Conservation (phyloP, 345 rosid genomes). For the Noccaea caerulescens region DNA sequence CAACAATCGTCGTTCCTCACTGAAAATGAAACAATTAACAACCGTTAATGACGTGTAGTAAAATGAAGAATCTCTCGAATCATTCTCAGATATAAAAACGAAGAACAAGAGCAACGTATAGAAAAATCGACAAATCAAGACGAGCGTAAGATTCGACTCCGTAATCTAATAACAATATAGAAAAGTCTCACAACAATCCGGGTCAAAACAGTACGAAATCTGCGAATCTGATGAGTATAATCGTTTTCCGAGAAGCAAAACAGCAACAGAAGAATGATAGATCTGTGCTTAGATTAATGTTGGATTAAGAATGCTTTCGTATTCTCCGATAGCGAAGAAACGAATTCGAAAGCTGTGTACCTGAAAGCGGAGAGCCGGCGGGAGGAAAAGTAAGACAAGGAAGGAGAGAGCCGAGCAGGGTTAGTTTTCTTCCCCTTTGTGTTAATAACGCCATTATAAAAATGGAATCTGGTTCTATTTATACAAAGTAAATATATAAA, state of each 20-base stretch:
- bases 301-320: conserved; percentile 19
- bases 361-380: conserved; percentile 39
- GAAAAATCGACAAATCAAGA: conserved; percentile 11
- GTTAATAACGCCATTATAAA: conserved; percentile 22
- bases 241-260: not conserved
- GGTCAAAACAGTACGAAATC: conserved; percentile 11
- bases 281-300: conserved; percentile 16
- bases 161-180: not conserved
- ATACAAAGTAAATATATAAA: conserved; percentile 3
- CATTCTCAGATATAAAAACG: conserved; percentile 2
- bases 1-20: conserved; percentile 25
- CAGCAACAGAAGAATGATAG: not conserved
- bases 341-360: conserved; percentile 18
- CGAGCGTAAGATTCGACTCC: not conserved
- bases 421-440: not conserved
- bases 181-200: conserved; percentile 10
- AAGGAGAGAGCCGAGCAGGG: conserved; percentile 3
- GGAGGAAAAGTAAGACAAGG: conserved; percentile 8
- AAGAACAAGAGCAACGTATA: not conserved
- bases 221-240: conserved; percentile 29
- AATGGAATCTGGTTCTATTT: conserved; percentile 28
- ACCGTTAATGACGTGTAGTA: not conserved
- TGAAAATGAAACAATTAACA: conserved; percentile 18
- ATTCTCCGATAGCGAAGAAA: conserved; percentile 2
- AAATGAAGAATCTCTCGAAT: not conserved